phyloP scores from a whole-genome alignment of 106 monocot genomes.

The Dendrobium nobile region DNA sequence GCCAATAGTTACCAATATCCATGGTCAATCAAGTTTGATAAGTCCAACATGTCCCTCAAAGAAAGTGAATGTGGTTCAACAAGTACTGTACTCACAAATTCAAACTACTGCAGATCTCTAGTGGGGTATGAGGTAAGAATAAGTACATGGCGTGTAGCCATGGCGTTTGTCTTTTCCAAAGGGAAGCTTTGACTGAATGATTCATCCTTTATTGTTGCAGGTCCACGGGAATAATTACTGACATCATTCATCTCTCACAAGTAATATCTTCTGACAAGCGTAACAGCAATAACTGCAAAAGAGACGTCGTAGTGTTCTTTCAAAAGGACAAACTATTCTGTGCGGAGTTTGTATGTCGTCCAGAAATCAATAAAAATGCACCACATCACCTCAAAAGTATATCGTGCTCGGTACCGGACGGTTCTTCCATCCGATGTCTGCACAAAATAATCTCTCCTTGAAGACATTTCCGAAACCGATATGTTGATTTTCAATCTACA shows the following conservation, averaged over 20 bases:
- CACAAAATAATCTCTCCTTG: not conserved
- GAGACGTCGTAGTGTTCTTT: too few species aligned
- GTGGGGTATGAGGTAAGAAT: conserved; percentile 8
- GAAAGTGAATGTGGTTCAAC: conserved; percentile 65
- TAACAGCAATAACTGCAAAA: conserved; percentile 8
- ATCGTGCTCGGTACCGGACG: too few species aligned
- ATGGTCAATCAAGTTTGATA: conserved; percentile 53
- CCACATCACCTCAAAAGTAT: too few species aligned
- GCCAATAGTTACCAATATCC: conserved; percentile 43
- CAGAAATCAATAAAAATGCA: too few species aligned
- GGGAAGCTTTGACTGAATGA: conserved; percentile 4
- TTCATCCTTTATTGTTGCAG: conserved; percentile 7
- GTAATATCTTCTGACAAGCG: not conserved
- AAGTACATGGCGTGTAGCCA: not conserved
- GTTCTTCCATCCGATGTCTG: too few species aligned
- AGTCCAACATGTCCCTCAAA: conserved; percentile 43
- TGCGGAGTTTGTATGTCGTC: too few species aligned
- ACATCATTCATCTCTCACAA: conserved; percentile 1
- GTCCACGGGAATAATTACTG: conserved; percentile 21
- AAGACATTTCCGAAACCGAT: not conserved
- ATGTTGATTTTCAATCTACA: not conserved
- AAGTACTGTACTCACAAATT: conserved; percentile 38
- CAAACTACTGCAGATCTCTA: conserved; percentile 38
- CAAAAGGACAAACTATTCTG: too few species aligned
- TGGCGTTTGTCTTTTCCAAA: not conserved